Evolutionary conservation across 345 rosid genomes (phyloP).

Genomic region (Eucalyptus melliodora): DNA sequence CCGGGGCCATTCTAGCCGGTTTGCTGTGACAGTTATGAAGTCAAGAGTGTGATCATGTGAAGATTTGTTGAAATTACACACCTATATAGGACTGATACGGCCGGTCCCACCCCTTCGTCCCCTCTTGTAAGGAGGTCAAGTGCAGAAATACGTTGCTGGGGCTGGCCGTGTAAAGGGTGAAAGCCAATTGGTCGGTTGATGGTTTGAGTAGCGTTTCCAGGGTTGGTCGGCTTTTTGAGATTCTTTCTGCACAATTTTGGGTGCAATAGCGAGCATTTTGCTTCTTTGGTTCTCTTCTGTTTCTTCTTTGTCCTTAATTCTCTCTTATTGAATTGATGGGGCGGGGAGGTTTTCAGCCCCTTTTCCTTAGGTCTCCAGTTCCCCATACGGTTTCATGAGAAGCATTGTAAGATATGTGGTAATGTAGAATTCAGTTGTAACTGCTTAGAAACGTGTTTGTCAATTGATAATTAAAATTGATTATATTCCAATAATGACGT

Average conservation of each 20-base stretch:
- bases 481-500: not conserved
- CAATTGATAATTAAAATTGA: not conserved
- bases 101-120: slow-evolving; percentile 12
- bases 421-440: slow-evolving; percentile 30
- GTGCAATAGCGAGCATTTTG: slow-evolving; percentile 32
- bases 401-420: not conserved
- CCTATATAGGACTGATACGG: slow-evolving; percentile 1
- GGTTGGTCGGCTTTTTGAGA: slow-evolving; percentile 35
- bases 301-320: not conserved
- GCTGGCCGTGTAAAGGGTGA: slow-evolving; percentile 8
- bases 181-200: not conserved
- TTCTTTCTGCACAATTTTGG: slow-evolving; percentile 40
- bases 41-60: slow-evolving; percentile 1
- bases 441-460: slow-evolving; percentile 17
- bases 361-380: slow-evolving; percentile 5
- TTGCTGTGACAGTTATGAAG: slow-evolving; percentile 31
- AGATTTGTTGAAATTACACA: slow-evolving; percentile 21
- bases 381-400: slow-evolving; percentile 12
- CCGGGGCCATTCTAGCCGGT: slow-evolving; percentile 84
- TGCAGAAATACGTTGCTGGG: slow-evolving; percentile 5
- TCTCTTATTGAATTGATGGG: not conserved
- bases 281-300: not conserved
- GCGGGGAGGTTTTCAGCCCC: not conserved
- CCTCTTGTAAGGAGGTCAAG: not conserved
- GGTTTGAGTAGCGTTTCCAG: slow-evolving; percentile 1